Base-by-base conservation (phyloP, 164 flowering plant genomes). In the Annona cherimola region DNA sequence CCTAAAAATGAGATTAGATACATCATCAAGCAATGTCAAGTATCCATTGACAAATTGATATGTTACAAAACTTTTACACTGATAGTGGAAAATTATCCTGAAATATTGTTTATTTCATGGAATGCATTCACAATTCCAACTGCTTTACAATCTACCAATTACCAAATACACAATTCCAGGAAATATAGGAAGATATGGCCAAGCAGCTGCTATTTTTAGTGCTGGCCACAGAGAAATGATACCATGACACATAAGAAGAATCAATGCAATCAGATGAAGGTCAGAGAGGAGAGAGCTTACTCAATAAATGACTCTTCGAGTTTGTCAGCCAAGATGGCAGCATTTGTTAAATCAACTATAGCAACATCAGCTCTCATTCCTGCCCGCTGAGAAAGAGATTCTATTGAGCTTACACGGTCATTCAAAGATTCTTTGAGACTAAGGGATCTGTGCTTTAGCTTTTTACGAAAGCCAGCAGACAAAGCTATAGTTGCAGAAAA, bases 401-500 rank as follows among this genome's bases (percentile, higher is more conserved):
- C 98, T 57, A 94, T 86, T 68, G 97, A 94, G 69, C 81, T 87
- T 69, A 90, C 39, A 16, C 79, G 90, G 73, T 83, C 87, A 68
- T 67, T 71, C 61, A 42, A 62, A 42, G 81, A 76, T 45, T 77
- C 71, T 71, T 87, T 90, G 62, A 87, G 75, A 75, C 73, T 84
- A 50, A 64, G 19, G 20, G 90, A 82, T 76, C 90, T 86, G 61
- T 83, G 90, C 81, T 92, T 92, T 54, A 92, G 83, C 88, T 94
- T 94, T 81, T 85, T 92, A 54, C 97, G 88, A 45, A 94, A 94
- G 79, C 89, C 92, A 64, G 90, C 79, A 81, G 98, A 89, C 16
- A 90, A 78, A 61, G 97, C 91, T 73, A 94, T 82, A 71, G 98
- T 94, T 45, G 97, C 98, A 74, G 97, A 92, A 83, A 94, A 94